phyloP scores from a whole-genome alignment of 1,284 basidiomycete genomes.

The Chalciporus sp. region DNA sequence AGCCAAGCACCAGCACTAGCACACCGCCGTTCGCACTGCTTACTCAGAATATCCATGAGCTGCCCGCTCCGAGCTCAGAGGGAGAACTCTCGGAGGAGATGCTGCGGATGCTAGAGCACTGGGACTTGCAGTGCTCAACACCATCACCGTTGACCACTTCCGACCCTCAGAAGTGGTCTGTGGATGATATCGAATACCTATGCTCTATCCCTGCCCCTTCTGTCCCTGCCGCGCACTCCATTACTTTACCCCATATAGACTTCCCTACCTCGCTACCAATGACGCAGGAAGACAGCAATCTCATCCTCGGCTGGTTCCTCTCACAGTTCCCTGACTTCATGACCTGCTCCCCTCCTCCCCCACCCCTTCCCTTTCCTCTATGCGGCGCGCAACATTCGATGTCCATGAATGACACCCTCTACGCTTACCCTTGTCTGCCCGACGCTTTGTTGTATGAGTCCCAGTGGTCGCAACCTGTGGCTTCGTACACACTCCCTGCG shows the following conservation, averaged over 20 bases:
- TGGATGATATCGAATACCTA: neutral
- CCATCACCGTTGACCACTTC: neutral
- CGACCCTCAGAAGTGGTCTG: neutral
- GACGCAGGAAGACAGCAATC: neutral
- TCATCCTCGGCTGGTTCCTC: neutral
- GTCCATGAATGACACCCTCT: neutral
- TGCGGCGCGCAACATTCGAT: neutral
- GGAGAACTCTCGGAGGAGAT: neutral
- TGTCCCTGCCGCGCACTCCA: neutral
- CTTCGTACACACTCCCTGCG: neutral
- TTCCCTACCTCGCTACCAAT: neutral
- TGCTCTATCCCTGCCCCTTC: neutral
- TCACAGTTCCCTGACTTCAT: neutral
- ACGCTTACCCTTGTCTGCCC: neutral
- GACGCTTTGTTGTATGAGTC: neutral
- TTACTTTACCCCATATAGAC: neutral
- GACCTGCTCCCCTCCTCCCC: neutral
- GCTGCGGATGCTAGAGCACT: neutral
- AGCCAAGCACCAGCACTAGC: neutral
- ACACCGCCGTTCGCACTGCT: neutral
- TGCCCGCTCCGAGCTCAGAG: neutral
- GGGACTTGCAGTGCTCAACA: neutral
- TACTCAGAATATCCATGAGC: neutral
- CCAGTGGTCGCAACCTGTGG: neutral
- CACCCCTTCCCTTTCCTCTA: neutral